Percentiles rank a stretch among this genome's conserved stretches.
phyloP scores from a whole-genome alignment of 116 monocot species.

The Thalassia testudinum region DNA sequence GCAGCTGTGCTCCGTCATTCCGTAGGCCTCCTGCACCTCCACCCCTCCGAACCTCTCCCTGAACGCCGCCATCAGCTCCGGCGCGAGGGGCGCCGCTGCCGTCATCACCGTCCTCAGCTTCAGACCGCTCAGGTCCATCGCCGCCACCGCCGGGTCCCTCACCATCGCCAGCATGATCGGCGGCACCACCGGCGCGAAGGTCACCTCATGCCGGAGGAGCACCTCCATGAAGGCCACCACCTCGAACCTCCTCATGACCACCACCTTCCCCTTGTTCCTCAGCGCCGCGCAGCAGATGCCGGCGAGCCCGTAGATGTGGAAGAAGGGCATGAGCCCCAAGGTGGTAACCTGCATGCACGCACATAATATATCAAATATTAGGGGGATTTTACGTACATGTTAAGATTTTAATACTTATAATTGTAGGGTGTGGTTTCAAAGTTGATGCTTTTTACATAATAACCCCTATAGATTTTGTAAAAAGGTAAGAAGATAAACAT shows the following conservation, averaged over 20 bases:
- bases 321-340: constrained; percentile 84
- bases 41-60: constrained; percentile 61
- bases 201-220: constrained; percentile 50
- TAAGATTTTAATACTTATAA: too few relatives aligned
- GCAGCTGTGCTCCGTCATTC: constrained; percentile 95
- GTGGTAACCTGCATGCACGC: too few relatives aligned
- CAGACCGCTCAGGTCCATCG: constrained; percentile 41
- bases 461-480: too few relatives aligned
- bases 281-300: constrained; percentile 83
- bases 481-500: too few relatives aligned
- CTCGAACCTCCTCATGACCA: constrained; percentile 69
- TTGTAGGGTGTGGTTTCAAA: too few relatives aligned
- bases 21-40: constrained; percentile 62
- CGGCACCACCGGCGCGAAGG: constrained; percentile 78
- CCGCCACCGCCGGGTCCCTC: constrained; percentile 41
- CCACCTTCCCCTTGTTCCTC: constrained; percentile 71
- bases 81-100: constrained; percentile 79
- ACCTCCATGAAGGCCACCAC: constrained; percentile 36
- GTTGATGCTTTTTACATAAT: too few relatives aligned
- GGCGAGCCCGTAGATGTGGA: constrained; percentile 91
- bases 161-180: constrained; percentile 93
- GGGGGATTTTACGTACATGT: too few relatives aligned
- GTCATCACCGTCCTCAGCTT: constrained; percentile 75
- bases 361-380: too few relatives aligned
- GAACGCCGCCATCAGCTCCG: constrained; percentile 57